Percentiles rank a stretch among this genome's conserved stretches.
Evolutionary conservation across 306 rosid species (phyloP).

Genomic region (Ochetophila trinervis): DNA sequence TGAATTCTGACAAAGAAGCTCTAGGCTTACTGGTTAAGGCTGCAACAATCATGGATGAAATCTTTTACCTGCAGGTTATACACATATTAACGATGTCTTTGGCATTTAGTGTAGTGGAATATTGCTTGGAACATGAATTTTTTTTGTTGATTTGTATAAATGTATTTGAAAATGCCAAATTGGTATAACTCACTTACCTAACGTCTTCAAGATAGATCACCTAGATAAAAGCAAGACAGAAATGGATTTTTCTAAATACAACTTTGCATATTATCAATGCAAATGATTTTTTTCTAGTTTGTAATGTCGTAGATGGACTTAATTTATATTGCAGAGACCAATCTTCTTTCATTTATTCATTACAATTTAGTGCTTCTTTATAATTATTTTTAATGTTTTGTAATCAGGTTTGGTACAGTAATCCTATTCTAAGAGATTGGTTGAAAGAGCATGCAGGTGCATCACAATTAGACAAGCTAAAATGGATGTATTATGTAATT

Average conservation of each 20-base stretch:
- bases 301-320: not conserved
- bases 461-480: conserved; percentile 72
- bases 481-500: conserved; percentile 85
- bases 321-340: not conserved
- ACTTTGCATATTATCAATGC: too few species aligned
- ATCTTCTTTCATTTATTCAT: not conserved
- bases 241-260: not conserved
- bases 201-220: not conserved
- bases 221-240: not conserved
- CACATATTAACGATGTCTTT: conserved; percentile 5
- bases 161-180: not conserved
- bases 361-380: conserved; percentile 11
- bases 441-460: conserved; percentile 62
- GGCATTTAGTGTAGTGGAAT: too few species aligned
- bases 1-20: conserved; percentile 71
- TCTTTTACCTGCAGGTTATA: conserved; percentile 73
- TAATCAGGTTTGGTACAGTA: conserved; percentile 75
- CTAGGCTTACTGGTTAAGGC: conserved; percentile 63
- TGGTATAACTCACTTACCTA: not conserved
- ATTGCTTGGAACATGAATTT: not conserved
- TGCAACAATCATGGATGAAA: conserved; percentile 77
- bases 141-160: not conserved
- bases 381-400: conserved; percentile 25
- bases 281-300: not conserved
- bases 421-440: conserved; percentile 85